Conservation (phyloP, 805 yeast genomes). For the Zygosaccharomyces gambellarensis region DNA sequence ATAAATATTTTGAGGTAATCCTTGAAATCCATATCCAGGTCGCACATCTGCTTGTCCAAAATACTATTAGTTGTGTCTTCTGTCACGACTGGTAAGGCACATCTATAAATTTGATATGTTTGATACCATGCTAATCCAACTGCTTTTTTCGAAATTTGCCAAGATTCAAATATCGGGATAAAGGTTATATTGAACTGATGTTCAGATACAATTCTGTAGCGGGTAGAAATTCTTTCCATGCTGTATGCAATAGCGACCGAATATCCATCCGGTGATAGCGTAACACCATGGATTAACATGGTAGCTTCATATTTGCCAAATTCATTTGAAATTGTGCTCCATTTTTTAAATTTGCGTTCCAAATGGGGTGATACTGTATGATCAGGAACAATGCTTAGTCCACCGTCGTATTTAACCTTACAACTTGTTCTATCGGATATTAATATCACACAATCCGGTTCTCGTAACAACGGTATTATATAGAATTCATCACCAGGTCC, state of each 20-base stretch:
- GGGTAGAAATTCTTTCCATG: conserved; percentile 26
- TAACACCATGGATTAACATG: conserved; percentile 27
- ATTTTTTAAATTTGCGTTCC: conserved; percentile 26
- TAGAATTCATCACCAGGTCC: conserved; percentile 17
- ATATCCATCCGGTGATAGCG: conserved; percentile 29
- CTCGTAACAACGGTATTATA: conserved; percentile 19
- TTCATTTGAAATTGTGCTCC: conserved; percentile 28
- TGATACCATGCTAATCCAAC: conserved; percentile 35
- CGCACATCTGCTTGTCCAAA: conserved; percentile 5
- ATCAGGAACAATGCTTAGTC: conserved; percentile 16
- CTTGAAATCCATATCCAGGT: conserved; percentile 18
- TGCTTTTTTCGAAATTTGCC: conserved; percentile 26
- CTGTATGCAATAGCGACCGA: conserved; percentile 28
- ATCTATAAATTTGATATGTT: conserved; percentile 27
- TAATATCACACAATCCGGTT: conserved; percentile 11
- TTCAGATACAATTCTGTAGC: conserved; percentile 30
- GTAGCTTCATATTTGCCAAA: conserved; percentile 27
- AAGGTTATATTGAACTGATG: conserved; percentile 23
- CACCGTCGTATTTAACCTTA: conserved; percentile 13
- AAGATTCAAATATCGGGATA: conserved; percentile 25
- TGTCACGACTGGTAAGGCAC: conserved; percentile 18
- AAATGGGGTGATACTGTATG: conserved; percentile 23
- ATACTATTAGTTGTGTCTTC: not conserved
- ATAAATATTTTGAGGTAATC: conserved; percentile 19
- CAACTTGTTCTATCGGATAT: conserved; percentile 21